A percentile compares a stretch with the other conserved stretches of the same genome.
phyloP scores from a whole-genome alignment of 345 rosid genomes.

The Sapria himalayana region DNA sequence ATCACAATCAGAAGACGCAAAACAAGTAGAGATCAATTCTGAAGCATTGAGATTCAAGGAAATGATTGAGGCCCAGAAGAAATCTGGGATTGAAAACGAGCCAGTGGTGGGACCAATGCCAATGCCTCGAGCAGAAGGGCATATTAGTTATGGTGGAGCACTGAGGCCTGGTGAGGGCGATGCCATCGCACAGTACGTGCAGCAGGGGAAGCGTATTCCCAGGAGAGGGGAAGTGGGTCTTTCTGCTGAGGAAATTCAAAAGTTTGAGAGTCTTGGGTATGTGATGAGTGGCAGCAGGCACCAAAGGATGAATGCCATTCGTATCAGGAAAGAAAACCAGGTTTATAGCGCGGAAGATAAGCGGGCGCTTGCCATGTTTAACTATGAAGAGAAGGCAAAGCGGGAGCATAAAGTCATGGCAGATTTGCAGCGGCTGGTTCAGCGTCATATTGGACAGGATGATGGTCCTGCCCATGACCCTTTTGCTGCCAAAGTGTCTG shows the following conservation, averaged over 20 bases:
- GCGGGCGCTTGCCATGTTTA: constrained; percentile 91
- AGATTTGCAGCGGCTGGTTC: constrained; percentile 78
- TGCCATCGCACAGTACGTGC: constrained; percentile 94
- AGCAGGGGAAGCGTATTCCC: constrained; percentile 97
- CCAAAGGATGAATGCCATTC: constrained; percentile 95
- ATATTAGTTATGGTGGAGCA: constrained; percentile 94
- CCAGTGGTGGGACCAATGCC: constrained; percentile 81
- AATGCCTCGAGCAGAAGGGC: constrained; percentile 83
- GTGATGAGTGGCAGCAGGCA: constrained; percentile 99
- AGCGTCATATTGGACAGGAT: constrained; percentile 89
- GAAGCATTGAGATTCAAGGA: constrained; percentile 56
- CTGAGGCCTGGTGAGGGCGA: constrained; percentile 99
- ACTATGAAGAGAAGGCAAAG: constrained; percentile 92
- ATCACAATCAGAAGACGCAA: constrained; percentile 20
- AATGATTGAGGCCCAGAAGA: constrained; percentile 64
- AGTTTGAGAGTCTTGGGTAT: constrained; percentile 78
- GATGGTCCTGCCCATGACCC: constrained; percentile 93
- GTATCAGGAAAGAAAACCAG: constrained; percentile 97
- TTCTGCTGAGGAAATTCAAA: constrained; percentile 85
- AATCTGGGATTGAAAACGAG: constrained; percentile 44
- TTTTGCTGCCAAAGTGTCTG: constrained; percentile 43
- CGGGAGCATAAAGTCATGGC: constrained; percentile 98
- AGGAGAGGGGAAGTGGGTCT: constrained; percentile 99
- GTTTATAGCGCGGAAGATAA: constrained; percentile 97
- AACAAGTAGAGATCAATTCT: constrained; percentile 28